These are phyloP conservation scores for Abelmoschus esculentus DNA, from an alignment of 345 rosid species.

Conservation along the genomic window DNA sequence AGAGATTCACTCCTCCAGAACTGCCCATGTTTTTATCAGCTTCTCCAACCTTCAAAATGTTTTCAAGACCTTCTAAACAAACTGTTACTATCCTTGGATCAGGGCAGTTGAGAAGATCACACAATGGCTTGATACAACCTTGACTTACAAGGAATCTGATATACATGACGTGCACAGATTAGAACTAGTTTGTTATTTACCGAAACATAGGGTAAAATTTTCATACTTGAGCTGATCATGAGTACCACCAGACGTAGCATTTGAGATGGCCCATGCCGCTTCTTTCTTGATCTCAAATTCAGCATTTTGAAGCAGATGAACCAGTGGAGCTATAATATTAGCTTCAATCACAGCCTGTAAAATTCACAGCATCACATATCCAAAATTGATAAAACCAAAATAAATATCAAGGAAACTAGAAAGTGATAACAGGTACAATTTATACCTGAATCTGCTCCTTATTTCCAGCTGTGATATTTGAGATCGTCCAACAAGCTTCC, in stretches of 20 bases:
- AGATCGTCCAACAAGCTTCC: background rate
- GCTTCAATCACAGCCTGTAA: background rate
- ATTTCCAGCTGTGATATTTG: background rate
- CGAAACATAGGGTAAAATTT: no score
- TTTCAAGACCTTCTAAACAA: constrained; percentile 50
- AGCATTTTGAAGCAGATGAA: background rate
- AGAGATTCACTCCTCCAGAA: constrained; percentile 38
- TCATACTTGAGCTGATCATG: background rate
- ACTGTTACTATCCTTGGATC: constrained; percentile 61
- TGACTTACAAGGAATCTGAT: constrained; percentile 50
- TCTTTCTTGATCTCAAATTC: background rate
- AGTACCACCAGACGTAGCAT: background rate
- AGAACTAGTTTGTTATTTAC: background rate
- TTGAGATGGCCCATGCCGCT: background rate
- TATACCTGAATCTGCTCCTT: background rate
- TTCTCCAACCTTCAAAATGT: constrained; percentile 49
- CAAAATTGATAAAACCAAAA: background rate
- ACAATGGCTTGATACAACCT: constrained; percentile 75
- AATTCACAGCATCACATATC: background rate
- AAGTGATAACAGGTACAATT: background rate
- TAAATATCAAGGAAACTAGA: background rate
- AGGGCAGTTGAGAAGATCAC: constrained; percentile 70
- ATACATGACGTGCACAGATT: background rate
- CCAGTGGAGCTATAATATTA: background rate
- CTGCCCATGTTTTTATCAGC: constrained; percentile 26